These are phyloP conservation scores for Penicillium decumbens DNA, from an alignment of 2,329 filamentous ascomycete species.

Conservation along the genomic window DNA sequence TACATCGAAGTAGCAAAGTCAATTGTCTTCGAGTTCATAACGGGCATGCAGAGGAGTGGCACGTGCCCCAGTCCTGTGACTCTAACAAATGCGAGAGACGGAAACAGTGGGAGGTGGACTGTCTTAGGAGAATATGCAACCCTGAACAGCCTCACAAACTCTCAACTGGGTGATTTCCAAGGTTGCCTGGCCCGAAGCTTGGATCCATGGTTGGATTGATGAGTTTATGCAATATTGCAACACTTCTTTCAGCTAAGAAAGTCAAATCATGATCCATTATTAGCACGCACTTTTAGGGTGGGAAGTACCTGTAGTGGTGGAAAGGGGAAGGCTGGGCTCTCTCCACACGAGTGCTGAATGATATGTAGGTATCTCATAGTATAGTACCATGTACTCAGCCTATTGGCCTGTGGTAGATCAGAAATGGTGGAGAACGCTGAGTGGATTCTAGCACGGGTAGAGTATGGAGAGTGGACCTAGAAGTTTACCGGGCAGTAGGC, in stretches of 20 bases:
- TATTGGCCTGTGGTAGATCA: slow-evolving; percentile 17
- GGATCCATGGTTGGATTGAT: slow-evolving; percentile 19
- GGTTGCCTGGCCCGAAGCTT: slow-evolving; percentile 8
- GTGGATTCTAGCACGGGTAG: slow-evolving; percentile 9
- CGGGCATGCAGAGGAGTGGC: slow-evolving; percentile 6
- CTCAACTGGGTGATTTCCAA: slow-evolving; percentile 8
- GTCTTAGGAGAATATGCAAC: slow-evolving; percentile 17
- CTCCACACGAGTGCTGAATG: neutral
- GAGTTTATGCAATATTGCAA: slow-evolving; percentile 12
- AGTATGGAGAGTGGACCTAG: slow-evolving; percentile 15
- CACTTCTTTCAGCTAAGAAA: slow-evolving; percentile 5
- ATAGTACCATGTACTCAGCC: slow-evolving; percentile 4
- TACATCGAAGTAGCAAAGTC: slow-evolving; percentile 7
- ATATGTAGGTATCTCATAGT: slow-evolving; percentile 13
- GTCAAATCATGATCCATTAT: slow-evolving; percentile 4
- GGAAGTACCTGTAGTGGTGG: slow-evolving; percentile 20
- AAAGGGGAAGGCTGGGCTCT: neutral
- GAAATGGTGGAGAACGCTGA: slow-evolving; percentile 11
- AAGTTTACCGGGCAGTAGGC: neutral
- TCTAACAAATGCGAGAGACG: neutral
- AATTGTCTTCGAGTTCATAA: neutral
- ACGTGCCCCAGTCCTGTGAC: slow-evolving; percentile 17
- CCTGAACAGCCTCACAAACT: slow-evolving; percentile 1
- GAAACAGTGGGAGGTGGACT: neutral
- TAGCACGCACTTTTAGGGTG: neutral